Percentiles rank a stretch among this genome's conserved stretches.
phyloP scores from a whole-genome alignment of 768 basidiomycete species.

The Amanita brunnescens region DNA sequence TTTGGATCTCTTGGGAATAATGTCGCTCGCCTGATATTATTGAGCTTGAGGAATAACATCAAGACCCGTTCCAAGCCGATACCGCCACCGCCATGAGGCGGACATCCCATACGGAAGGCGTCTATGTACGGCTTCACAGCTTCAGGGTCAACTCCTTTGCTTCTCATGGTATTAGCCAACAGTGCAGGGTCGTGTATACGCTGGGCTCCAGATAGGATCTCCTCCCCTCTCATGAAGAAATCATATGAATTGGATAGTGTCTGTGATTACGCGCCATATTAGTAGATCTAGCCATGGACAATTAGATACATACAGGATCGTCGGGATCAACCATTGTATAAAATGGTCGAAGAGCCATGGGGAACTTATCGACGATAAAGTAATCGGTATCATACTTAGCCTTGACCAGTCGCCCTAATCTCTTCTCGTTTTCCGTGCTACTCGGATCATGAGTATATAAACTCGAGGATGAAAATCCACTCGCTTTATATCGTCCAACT shows the following conservation, averaged over 20 bases:
- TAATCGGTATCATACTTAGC: constrained; percentile 97
- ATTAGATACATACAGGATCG: constrained; percentile 58
- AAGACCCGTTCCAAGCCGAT: constrained; percentile 92
- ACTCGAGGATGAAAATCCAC: constrained; percentile 15
- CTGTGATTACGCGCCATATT: constrained; percentile 27
- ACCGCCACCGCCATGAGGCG: constrained; percentile 95
- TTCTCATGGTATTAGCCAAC: constrained; percentile 77
- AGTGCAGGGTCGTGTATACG: constrained; percentile 88
- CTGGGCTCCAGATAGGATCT: constrained; percentile 97
- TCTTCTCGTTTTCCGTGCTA: constrained; percentile 94
- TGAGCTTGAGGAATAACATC: constrained; percentile 96
- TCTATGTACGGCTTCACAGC: constrained; percentile 91
- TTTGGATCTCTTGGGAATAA: constrained; percentile 98
- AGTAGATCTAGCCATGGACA: background rate
- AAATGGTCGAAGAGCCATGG: constrained; percentile 89
- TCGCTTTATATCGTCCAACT: constrained; percentile 85
- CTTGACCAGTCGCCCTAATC: constrained; percentile 82
- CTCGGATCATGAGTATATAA: constrained; percentile 6
- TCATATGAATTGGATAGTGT: constrained; percentile 97
- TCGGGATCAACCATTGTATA: constrained; percentile 98
- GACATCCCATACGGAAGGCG: constrained; percentile 89
- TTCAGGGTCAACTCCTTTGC: constrained; percentile 82
- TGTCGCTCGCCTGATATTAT: constrained; percentile 88
- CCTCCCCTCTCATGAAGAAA: constrained; percentile 99
- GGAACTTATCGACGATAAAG: constrained; percentile 99